Conservation (phyloP, 2,329 filamentous ascomycete species). For the Diplodia sapinea region DNA sequence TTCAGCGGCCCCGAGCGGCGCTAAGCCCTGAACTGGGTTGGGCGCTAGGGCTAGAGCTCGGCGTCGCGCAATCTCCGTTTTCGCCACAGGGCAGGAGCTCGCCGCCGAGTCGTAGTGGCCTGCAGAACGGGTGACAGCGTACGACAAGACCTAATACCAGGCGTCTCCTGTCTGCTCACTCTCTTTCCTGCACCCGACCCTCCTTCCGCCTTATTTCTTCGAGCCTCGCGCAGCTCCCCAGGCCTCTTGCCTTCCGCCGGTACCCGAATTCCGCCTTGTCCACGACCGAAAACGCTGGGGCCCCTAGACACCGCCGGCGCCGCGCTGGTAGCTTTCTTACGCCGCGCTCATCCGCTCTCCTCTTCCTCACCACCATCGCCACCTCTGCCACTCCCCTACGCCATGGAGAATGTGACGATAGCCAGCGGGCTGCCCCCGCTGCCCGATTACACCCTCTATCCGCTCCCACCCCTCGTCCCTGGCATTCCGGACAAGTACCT, state of each 20-base stretch:
- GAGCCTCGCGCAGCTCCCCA: slow-evolving; percentile 14
- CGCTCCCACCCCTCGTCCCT: slow-evolving; percentile 73
- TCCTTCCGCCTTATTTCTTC: slow-evolving; percentile 13
- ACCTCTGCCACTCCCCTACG: slow-evolving; percentile 22
- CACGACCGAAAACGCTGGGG: slow-evolving; percentile 5
- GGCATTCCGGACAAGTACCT: slow-evolving; percentile 83
- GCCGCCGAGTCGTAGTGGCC: slow-evolving; percentile 7
- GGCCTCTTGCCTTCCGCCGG: slow-evolving; percentile 28
- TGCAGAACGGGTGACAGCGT: slow-evolving; percentile 25
- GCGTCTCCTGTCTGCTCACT: slow-evolving; percentile 29
- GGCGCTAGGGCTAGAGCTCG: not conserved
- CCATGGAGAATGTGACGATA: slow-evolving; percentile 54
- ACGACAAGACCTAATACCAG: not conserved
- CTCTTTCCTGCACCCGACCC: slow-evolving; percentile 38
- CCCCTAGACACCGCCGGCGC: slow-evolving; percentile 24
- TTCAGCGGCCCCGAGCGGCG: slow-evolving; percentile 2
- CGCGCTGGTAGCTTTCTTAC: slow-evolving; percentile 21
- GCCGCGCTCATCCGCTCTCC: slow-evolving; percentile 24
- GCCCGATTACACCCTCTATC: slow-evolving; percentile 76
- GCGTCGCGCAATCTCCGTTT: slow-evolving; percentile 29
- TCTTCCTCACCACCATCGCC: slow-evolving; percentile 1
- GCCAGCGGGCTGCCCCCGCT: slow-evolving; percentile 77
- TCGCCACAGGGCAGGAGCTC: slow-evolving; percentile 23
- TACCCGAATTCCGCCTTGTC: slow-evolving; percentile 34
- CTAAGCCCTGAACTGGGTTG: not conserved